Conservation (phyloP, 2,329 filamentous ascomycete species). For the Calonectria pauciramosa region DNA sequence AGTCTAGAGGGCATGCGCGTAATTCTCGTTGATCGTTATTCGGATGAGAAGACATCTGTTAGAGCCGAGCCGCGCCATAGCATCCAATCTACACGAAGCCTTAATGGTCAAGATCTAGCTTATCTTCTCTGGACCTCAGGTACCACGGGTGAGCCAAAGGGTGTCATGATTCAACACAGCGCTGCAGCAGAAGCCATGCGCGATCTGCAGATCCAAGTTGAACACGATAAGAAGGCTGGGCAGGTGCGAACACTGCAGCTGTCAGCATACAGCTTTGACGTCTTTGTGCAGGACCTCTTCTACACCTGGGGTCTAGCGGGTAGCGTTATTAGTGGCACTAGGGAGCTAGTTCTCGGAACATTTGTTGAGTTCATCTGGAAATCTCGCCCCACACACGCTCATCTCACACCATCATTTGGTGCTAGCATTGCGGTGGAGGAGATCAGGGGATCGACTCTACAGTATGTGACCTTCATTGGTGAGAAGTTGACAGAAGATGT, state of each 20-base stretch:
- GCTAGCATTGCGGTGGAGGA: not conserved
- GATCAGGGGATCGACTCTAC: not conserved
- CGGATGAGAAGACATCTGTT: not conserved
- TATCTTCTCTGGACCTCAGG: conserved; percentile 1
- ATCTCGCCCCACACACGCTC: not conserved
- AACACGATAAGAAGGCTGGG: not conserved
- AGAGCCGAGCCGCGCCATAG: not conserved
- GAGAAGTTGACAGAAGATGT: not conserved
- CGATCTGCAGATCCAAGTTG: not conserved
- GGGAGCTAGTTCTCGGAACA: not conserved
- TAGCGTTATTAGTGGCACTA: not conserved
- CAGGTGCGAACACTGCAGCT: not conserved
- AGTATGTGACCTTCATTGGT: not conserved
- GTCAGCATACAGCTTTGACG: not conserved
- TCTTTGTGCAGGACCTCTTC: not conserved
- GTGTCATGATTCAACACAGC: not conserved
- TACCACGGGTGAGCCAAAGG: not conserved
- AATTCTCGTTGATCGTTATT: not conserved
- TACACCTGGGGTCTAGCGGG: not conserved
- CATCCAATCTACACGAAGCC: not conserved
- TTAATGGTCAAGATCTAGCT: not conserved
- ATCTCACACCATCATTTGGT: not conserved
- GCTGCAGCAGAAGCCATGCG: not conserved
- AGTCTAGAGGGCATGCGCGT: not conserved
- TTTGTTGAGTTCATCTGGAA: not conserved